A percentile compares a stretch with the other conserved stretches of the same genome.
These are phyloP conservation scores for Dicorynia guianensis DNA, from an alignment of 306 rosid genomes.

Conservation along the genomic window DNA sequence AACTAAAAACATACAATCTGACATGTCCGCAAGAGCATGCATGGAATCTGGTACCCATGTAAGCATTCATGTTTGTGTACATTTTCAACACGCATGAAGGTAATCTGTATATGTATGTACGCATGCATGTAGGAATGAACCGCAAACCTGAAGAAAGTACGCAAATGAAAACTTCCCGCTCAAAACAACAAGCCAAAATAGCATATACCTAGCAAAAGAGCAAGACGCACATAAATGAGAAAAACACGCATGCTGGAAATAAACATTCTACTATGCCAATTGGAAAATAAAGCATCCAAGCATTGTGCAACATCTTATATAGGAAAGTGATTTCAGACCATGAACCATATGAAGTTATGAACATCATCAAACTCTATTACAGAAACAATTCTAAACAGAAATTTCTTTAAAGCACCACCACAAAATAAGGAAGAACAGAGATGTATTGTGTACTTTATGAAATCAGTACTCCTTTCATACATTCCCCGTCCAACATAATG, in stretches of 20 bases:
- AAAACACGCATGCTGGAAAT: not conserved
- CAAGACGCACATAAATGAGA: not conserved
- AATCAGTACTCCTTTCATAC: conserved; percentile 90
- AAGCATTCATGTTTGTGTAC: not conserved
- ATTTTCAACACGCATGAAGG: too few species aligned
- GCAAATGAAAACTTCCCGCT: conserved; percentile 86
- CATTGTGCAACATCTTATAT: not conserved
- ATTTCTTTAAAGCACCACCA: not conserved
- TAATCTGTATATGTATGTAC: not conserved
- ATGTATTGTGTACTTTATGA: conserved; percentile 71
- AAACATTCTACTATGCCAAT: not conserved
- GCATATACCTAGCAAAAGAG: conserved; percentile 70
- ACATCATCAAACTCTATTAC: not conserved
- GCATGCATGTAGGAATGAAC: not conserved
- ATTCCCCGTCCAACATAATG: conserved; percentile 95
- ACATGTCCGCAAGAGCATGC: not conserved
- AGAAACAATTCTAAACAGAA: not conserved
- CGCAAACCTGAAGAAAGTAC: conserved; percentile 88
- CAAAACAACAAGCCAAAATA: conserved; percentile 85
- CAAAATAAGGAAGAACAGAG: not conserved
- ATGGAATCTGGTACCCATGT: not conserved
- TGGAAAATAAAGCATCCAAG: not conserved
- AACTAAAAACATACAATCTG: not conserved
- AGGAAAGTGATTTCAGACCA: not conserved
- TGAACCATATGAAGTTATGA: not conserved